Evolutionary conservation across 306 rosid species (phyloP), one percentile per base, ranked within the genome.

Genomic region (Quillaja saponaria): DNA sequence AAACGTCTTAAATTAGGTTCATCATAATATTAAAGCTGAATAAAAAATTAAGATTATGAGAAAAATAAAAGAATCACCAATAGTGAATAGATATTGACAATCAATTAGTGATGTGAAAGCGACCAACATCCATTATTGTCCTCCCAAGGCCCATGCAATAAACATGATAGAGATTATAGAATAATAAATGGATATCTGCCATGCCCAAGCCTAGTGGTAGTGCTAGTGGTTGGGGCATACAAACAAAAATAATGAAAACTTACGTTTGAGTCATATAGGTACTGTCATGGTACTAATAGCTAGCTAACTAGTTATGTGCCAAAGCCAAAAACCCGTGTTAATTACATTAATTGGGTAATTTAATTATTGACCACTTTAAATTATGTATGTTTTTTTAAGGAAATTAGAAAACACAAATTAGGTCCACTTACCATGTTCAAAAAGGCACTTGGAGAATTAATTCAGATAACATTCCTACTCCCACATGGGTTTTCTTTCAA

Each of bases 371-470:
- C 51, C 41, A 39, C 31, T 21, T 10, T 37, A 12, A 8, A 13
- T 63, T 63, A 48, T 49, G 39, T 64, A 6, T 18, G 4, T 54
- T 16, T 49, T 49, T 69, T 13, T 1, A 13, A 51, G 25, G 62
- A 35, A 14, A 60, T 51, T n/a, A n/a, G 58, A 14, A 45, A 19
- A 45, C 15, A 47, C 15, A 47, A 47, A 17, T 63, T 74, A 51
- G 86, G 83, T 67, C 50, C 69, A 74, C 86, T 67, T 11, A 17
- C 64, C 81, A 81, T 73, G 67, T 77, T 83, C 78, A 15, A 14
- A 34, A 25, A 41, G 4, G 4, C 4, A 25, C 31, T 25, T 25
- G n/a, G n/a, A n/a, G n/a, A n/a, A n/a, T 53, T 54, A 19, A 25
- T 17, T 3, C 62, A 45, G 42, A 58, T 18, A 51, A 31, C 42